Conservation (phyloP, 129 eudicot species). For the Oenanthe sinensis region DNA sequence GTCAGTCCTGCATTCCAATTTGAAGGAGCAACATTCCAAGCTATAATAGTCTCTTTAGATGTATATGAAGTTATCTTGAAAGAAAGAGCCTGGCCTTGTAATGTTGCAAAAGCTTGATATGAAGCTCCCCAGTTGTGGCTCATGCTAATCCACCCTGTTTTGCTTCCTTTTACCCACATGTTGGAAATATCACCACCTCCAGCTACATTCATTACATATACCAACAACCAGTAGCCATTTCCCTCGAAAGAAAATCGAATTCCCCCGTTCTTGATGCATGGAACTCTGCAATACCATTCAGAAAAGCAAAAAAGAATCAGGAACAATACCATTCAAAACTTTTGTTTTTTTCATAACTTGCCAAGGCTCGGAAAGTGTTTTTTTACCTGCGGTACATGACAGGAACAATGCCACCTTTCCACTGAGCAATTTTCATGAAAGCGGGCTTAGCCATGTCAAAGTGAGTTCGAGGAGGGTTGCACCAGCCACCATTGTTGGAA, state of each 20-base stretch:
- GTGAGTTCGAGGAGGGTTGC: slow-evolving; percentile 92
- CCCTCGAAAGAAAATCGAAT: slow-evolving; percentile 56
- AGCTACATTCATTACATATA: slow-evolving; percentile 78
- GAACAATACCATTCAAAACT: background rate
- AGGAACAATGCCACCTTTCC: slow-evolving; percentile 86
- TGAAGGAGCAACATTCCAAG: slow-evolving; percentile 75
- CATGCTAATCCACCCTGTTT: slow-evolving; percentile 81
- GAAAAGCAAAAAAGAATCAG: background rate
- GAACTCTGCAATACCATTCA: slow-evolving; percentile 43
- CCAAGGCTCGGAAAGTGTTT: background rate
- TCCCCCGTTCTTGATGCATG: slow-evolving; percentile 58
- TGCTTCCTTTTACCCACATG: slow-evolving; percentile 90
- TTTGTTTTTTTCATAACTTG: background rate
- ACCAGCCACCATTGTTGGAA: slow-evolving; percentile 83
- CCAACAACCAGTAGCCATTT: slow-evolving; percentile 73
- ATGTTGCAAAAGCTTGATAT: slow-evolving; percentile 68
- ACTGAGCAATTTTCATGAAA: slow-evolving; percentile 76
- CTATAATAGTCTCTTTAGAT: slow-evolving; percentile 50
- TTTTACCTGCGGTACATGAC: slow-evolving; percentile 66
- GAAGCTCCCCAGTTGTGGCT: slow-evolving; percentile 97
- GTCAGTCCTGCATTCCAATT: slow-evolving; percentile 66
- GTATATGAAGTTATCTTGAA: slow-evolving; percentile 63
- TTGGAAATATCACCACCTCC: slow-evolving; percentile 68
- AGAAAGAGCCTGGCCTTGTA: slow-evolving; percentile 61
- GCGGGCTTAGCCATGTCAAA: slow-evolving; percentile 93